Evolutionary conservation across 148 eudicot species (phyloP), one percentile per base, ranked within the genome.

Genomic region (Camellia granthamiana): DNA sequence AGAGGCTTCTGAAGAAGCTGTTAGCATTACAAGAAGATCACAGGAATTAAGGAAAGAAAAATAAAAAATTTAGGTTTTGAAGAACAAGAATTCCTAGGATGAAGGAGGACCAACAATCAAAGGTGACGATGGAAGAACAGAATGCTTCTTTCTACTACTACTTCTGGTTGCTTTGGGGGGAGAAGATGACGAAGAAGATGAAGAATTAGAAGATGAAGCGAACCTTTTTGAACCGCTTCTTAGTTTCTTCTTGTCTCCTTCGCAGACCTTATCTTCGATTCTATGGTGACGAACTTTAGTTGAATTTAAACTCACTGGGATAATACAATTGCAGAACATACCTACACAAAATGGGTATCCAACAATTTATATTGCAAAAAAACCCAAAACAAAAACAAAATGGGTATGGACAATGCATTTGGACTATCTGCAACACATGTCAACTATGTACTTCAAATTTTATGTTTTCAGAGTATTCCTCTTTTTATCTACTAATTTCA

Each of bases 241-340:
- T 42, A 80, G 80, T 54, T 83, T 85, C 81, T 81, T 87, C 80
- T 81, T 82, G 70, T 87, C 88, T 19, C 51, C 87, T 44, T 89
- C 80, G 69, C 75, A 79, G 15, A 6, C 72, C 66, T 87, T 82
- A 72, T 86, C 85, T 71, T 87, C 87, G 1, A 76, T 73, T 51
- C 49, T 78, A n/a, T 83, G 80, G 58, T 83, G 77, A 58, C 84
- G 44, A 30, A 86, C 77, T 83, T 81, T 83, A 9, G 86, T 86
- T 4, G 76, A 73, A 30, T 79, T 83, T 75, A 86, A 55, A 71
- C 84, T 86, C 76, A 68, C 81, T 3, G 88, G 88, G 15, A 86
- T 73, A 12, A 86, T 79, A 42, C 88, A 86, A 7, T 81, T 78
- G 86, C 86, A 86, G 47, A 83, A 78, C 62, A 78, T 42, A 78